Evolutionary conservation across 2,329 filamentous ascomycete genomes (phyloP), one percentile per base, ranked within the genome.

Genomic region (Trichophyton rubrum): DNA sequence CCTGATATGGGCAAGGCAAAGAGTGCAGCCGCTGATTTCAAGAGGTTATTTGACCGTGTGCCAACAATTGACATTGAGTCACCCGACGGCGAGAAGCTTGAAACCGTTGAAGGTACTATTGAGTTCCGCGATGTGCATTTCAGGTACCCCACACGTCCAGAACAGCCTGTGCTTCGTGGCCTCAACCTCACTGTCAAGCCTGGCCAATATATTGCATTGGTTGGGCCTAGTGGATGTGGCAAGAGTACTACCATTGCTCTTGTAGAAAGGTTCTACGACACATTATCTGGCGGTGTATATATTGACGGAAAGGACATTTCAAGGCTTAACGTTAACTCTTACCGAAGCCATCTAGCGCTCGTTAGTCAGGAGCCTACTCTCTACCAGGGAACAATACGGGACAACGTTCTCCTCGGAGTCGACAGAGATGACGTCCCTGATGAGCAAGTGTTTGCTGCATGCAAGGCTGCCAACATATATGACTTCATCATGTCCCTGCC

Each of bases 111-210:
- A 20, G 92, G 91, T 27, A 81, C 80, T 11, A 83, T 99, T 64
- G 90, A 97, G 71, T 95, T 99, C 77, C 85, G 88, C 20, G 85
- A 95, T 65, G 90, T 97, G 1, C 90, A 96, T 71, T 97, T 96
- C 81, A 84, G 90, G 47, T 99, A 97, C 69, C 91, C 92, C 0
- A 95, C 90, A 0, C 84, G 93, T 0, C 88, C 89, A 0, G 90
- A 96, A 66, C 89, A 95, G 67, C 89, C 90, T n/a, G 90, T 97
- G 0, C 84, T 97, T 2, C 87, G 89, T 30, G 92, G 91, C 0
- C 79, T 96, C 9, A 86, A 92, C 61, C 63, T 78, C 58, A 75
- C 70, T 4, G 74, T 78, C 63, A 73, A 76, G 61, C 75, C 75
- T 24, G 76, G 76, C 11, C 75, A 78, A 63, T 78, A 78, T 63